These are phyloP conservation scores for Colletotrichum tofieldiae DNA, from an alignment of 2,329 filamentous ascomycete genomes.

Conservation along the genomic window DNA sequence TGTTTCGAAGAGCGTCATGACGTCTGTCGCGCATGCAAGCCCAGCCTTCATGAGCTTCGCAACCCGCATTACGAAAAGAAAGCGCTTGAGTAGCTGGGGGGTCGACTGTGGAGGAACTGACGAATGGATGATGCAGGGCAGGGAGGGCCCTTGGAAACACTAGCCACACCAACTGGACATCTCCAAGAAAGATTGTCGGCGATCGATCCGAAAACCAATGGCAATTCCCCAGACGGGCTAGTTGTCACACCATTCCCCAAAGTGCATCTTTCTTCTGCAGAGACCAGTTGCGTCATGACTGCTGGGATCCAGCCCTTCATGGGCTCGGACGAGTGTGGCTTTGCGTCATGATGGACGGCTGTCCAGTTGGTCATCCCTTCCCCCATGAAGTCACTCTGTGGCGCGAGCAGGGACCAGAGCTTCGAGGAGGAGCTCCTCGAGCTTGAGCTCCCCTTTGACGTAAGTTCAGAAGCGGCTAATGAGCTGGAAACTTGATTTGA, in stretches of 20 bases:
- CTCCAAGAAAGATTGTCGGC: slow-evolving; percentile 45
- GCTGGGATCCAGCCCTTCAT: slow-evolving; percentile 36
- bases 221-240: slow-evolving; percentile 14
- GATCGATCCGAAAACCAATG: slow-evolving; percentile 51
- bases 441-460: slow-evolving; percentile 43
- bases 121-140: slow-evolving; percentile 43
- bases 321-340: slow-evolving; percentile 44
- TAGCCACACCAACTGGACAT: slow-evolving; percentile 40
- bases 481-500: slow-evolving; percentile 44
- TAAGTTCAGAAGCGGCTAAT: slow-evolving; percentile 27
- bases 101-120: slow-evolving; percentile 39
- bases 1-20: slow-evolving; percentile 42
- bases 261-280: slow-evolving; percentile 28
- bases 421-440: slow-evolving; percentile 33
- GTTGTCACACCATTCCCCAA: slow-evolving; percentile 43
- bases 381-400: slow-evolving; percentile 44
- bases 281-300: slow-evolving; percentile 44
- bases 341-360: slow-evolving; percentile 45
- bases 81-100: slow-evolving; percentile 29
- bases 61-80: slow-evolving; percentile 39
- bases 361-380: slow-evolving; percentile 22
- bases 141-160: slow-evolving; percentile 36
- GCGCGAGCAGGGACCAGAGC: slow-evolving; percentile 41
- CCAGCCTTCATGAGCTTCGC: slow-evolving; percentile 32
- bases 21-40: slow-evolving; percentile 32